Percentiles rank a stretch among this genome's conserved stretches.
Evolutionary conservation across 2,329 filamentous ascomycete species (phyloP).

Genomic region (Huntiella bhutanensis): DNA sequence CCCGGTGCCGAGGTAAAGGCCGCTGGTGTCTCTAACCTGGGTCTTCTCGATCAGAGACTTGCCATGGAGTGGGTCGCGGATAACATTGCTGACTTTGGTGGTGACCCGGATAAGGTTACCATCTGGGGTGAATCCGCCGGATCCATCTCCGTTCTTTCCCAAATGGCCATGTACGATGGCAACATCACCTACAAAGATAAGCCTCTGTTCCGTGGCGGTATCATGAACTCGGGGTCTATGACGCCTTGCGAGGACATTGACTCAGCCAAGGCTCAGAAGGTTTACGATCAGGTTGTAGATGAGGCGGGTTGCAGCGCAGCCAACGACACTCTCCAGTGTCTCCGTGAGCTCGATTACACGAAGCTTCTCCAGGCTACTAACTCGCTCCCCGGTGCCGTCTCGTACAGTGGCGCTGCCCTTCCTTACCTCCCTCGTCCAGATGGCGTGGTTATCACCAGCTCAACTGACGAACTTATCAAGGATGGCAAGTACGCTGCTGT

Average conservation of each 20-base stretch:
- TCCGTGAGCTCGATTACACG: constrained; percentile 32
- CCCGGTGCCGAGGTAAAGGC: constrained; percentile 34
- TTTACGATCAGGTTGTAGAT: constrained; percentile 32
- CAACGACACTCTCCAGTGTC: constrained; percentile 31
- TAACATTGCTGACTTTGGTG: constrained; percentile 46
- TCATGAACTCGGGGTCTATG: constrained; percentile 42
- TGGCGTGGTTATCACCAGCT: constrained; percentile 30
- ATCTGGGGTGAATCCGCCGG: constrained; percentile 45
- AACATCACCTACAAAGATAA: constrained; percentile 44
- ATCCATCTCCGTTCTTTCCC: constrained; percentile 41
- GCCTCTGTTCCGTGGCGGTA: constrained; percentile 42
- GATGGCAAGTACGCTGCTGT: constrained; percentile 34
- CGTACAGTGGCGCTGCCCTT: constrained; percentile 37
- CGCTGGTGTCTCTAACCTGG: constrained; percentile 38
- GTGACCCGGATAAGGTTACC: constrained; percentile 43
- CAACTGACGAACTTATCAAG: constrained; percentile 29
- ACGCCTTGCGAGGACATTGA: constrained; percentile 33
- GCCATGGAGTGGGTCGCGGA: constrained; percentile 44
- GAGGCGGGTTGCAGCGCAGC: constrained; percentile 34
- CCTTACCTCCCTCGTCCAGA: constrained; percentile 45
- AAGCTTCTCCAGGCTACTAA: constrained; percentile 36
- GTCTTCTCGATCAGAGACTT: constrained; percentile 40
- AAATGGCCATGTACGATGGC: constrained; percentile 42
- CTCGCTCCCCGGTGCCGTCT: constrained; percentile 36
- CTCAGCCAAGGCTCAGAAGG: constrained; percentile 32